These are phyloP conservation scores for Pyrenophora seminiperda DNA, from an alignment of 2,329 filamentous ascomycete species.

Conservation along the genomic window DNA sequence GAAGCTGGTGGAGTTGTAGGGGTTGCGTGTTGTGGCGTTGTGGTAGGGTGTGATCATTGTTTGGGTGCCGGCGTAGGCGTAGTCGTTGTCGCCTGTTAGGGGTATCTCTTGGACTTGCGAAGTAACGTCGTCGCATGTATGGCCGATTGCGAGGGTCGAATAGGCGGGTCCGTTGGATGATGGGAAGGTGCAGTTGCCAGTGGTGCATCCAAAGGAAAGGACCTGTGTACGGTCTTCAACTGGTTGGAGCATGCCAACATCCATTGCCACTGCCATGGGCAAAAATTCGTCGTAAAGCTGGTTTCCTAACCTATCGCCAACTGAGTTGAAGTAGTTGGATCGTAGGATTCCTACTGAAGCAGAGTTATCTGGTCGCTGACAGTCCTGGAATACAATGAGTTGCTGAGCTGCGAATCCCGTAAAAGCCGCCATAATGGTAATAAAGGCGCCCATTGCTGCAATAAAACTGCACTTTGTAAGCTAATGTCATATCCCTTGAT, in stretches of 20 bases:
- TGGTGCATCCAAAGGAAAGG: conserved; percentile 15
- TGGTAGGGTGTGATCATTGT: too few relatives aligned
- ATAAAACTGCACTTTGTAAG: conserved; percentile 8
- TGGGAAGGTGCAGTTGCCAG: conserved; percentile 18
- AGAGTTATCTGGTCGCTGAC: conserved; percentile 2
- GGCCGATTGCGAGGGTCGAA: conserved; percentile 11
- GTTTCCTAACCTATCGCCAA: background rate
- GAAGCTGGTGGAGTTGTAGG: background rate
- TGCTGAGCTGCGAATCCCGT: conserved; percentile 17
- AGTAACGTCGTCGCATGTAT: conserved; percentile 10
- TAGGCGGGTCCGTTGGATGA: conserved; percentile 4
- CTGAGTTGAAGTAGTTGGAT: conserved; percentile 4
- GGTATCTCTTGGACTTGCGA: background rate
- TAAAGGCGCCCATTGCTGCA: conserved; percentile 11
- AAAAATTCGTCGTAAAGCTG: background rate
- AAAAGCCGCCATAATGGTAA: conserved; percentile 8
- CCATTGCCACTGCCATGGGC: conserved; percentile 11
- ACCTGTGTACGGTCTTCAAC: conserved; percentile 10
- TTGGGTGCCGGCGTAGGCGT: background rate
- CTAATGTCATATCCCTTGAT: background rate
- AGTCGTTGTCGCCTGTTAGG: background rate
- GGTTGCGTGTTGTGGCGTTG: background rate
- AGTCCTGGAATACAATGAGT: conserved; percentile 12
- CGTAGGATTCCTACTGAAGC: conserved; percentile 1
- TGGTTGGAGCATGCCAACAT: conserved; percentile 11